Conservation (phyloP, 257 asterid species). For the Dorcoceras hygrometricum region DNA sequence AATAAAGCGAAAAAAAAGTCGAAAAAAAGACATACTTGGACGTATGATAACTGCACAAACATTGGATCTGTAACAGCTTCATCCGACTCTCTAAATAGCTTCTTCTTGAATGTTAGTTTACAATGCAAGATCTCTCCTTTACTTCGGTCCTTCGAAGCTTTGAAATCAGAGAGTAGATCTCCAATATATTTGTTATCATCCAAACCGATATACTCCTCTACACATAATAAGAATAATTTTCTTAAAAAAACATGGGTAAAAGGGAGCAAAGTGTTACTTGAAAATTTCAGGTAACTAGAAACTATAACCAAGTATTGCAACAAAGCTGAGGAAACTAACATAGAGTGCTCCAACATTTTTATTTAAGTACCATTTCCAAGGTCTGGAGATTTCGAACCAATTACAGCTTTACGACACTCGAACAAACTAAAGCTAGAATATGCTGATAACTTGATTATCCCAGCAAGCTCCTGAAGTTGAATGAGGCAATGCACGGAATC, state of each 20-base stretch:
- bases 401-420: constrained; percentile 88
- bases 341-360: neutral
- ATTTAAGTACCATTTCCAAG: constrained; percentile 70
- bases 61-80: constrained; percentile 88
- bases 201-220: constrained; percentile 87
- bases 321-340: neutral
- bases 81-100: constrained; percentile 94
- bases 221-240: constrained; percentile 21
- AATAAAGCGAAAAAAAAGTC: neutral
- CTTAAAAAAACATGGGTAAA: constrained; percentile 18
- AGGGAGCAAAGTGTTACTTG: constrained; percentile 10
- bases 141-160: constrained; percentile 88
- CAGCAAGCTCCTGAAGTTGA: constrained; percentile 84
- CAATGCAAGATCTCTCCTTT: constrained; percentile 95
- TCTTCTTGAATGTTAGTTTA: constrained; percentile 82
- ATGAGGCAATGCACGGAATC: constrained; percentile 17
- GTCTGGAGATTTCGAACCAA: constrained; percentile 87
- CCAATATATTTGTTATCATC: constrained; percentile 96
- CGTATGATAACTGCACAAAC: constrained; percentile 93
- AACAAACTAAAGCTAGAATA: constrained; percentile 90
- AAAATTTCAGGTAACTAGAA: constrained; percentile 11
- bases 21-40: constrained; percentile 60
- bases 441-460: constrained; percentile 82
- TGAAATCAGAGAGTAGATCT: constrained; percentile 91
- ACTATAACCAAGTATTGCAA: constrained; percentile 12